Conservation (phyloP, 2,329 filamentous ascomycete genomes). For the Teratosphaeria nubilosa region DNA sequence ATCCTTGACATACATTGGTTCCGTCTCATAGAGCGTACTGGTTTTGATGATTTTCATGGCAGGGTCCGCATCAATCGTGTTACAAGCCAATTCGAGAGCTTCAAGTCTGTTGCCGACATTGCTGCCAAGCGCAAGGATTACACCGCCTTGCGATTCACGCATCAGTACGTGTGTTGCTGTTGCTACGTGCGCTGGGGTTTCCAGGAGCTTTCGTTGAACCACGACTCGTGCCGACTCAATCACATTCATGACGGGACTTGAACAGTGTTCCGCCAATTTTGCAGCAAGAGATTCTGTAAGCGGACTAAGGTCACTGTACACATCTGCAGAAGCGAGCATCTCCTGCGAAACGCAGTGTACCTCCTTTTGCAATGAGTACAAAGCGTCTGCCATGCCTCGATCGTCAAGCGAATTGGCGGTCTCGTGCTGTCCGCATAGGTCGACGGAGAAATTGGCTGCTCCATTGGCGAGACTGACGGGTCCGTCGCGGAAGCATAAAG, state of each 20-base stretch:
- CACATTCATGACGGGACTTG: background rate
- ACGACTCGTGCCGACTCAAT: background rate
- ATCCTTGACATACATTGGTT: conserved; percentile 91
- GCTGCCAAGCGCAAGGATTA: conserved; percentile 54
- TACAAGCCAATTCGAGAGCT: conserved; percentile 77
- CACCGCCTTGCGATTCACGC: background rate
- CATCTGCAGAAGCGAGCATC: background rate
- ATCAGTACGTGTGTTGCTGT: background rate
- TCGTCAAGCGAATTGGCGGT: background rate
- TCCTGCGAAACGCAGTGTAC: background rate
- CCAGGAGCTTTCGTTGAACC: background rate
- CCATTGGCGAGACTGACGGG: background rate
- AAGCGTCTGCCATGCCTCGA: background rate
- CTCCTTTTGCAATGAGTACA: background rate
- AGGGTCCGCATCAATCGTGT: conserved; percentile 56
- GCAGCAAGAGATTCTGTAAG: background rate
- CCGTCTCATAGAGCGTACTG: conserved; percentile 86
- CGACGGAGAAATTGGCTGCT: background rate
- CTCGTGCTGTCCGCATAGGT: background rate
- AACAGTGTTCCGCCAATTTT: background rate
- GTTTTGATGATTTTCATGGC: conserved; percentile 68
- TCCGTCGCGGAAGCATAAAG: background rate
- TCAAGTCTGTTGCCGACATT: conserved; percentile 79
- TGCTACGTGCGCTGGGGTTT: background rate
- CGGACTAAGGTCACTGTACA: background rate